Evolutionary conservation across 495 filamentous ascomycete genomes (phyloP).

Genomic region (Lophium mytilinum): DNA sequence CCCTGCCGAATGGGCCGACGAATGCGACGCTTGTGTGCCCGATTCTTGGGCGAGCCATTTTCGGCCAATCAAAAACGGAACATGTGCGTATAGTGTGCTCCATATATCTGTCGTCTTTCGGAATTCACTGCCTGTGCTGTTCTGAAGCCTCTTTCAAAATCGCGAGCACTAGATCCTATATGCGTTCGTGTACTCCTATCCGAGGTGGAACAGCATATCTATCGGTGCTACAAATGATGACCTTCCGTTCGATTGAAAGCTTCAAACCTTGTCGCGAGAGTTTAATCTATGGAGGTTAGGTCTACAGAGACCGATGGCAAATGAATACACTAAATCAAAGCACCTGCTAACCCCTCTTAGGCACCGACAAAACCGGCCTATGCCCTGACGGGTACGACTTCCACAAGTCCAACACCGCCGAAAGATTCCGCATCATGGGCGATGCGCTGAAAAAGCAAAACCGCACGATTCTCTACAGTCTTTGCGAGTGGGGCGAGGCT

Average conservation of each 20-base stretch:
- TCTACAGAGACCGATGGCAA: too few relatives aligned
- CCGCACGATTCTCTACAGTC: conserved; percentile 53
- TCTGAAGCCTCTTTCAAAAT: too few relatives aligned
- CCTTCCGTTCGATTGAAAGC: too few relatives aligned
- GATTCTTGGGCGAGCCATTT: neutral
- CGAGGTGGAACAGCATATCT: too few relatives aligned
- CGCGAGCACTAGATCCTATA: too few relatives aligned
- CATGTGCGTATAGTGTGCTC: conserved; percentile 4
- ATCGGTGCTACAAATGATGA: too few relatives aligned
- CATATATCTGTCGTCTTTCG: neutral
- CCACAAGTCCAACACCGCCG: conserved; percentile 42
- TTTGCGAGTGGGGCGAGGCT: conserved; percentile 58
- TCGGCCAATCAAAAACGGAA: conserved; percentile 15
- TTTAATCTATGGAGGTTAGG: too few relatives aligned
- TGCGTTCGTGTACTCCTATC: too few relatives aligned
- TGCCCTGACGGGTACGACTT: conserved; percentile 48
- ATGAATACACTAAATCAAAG: too few relatives aligned
- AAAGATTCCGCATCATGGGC: conserved; percentile 51
- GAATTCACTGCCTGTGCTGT: neutral
- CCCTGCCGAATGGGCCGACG: conserved; percentile 37
- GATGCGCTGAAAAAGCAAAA: conserved; percentile 49
- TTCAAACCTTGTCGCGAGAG: too few relatives aligned
- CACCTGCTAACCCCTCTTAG: conserved; percentile 28
- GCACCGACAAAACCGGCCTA: conserved; percentile 35
- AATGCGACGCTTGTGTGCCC: conserved; percentile 31